Percentiles rank a stretch among this genome's conserved stretches.
phyloP scores from a whole-genome alignment of 805 yeast genomes.

The Monosporozyma solicola region DNA sequence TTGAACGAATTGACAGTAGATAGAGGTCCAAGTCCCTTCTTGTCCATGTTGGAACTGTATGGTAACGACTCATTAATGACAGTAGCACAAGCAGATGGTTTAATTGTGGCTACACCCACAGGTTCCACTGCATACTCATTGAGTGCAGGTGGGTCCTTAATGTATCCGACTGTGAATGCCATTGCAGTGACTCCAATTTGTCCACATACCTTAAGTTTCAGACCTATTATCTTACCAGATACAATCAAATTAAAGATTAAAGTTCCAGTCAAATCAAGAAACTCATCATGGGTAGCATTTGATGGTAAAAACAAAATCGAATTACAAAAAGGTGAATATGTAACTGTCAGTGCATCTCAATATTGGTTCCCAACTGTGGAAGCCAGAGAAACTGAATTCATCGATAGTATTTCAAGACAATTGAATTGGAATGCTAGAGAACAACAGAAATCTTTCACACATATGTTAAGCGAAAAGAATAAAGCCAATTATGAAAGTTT shows the following conservation, averaged over 20 bases:
- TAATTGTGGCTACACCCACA: conserved; percentile 88
- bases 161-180: conserved; percentile 90
- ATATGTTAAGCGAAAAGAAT: conserved; percentile 49
- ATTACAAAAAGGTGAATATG: conserved; percentile 71
- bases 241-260: conserved; percentile 78
- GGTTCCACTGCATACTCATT: conserved; percentile 95
- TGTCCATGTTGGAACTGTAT: conserved; percentile 79
- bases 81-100: conserved; percentile 89
- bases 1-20: conserved; percentile 86
- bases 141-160: conserved; percentile 91
- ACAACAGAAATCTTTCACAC: conserved; percentile 72
- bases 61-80: conserved; percentile 83
- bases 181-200: conserved; percentile 92
- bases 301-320: conserved; percentile 89
- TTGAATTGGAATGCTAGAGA: conserved; percentile 92
- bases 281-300: conserved; percentile 95
- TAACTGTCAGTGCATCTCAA: conserved; percentile 75
- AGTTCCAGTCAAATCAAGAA: conserved; percentile 72
- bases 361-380: conserved; percentile 92
- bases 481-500: conserved; percentile 33
- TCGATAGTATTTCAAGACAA: conserved; percentile 78
- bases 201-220: conserved; percentile 87
- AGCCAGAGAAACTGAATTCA: conserved; percentile 61
- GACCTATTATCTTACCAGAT: conserved; percentile 89
- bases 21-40: conserved; percentile 89